phyloP scores from a whole-genome alignment of 768 basidiomycete species.

The Collybia sp. region DNA sequence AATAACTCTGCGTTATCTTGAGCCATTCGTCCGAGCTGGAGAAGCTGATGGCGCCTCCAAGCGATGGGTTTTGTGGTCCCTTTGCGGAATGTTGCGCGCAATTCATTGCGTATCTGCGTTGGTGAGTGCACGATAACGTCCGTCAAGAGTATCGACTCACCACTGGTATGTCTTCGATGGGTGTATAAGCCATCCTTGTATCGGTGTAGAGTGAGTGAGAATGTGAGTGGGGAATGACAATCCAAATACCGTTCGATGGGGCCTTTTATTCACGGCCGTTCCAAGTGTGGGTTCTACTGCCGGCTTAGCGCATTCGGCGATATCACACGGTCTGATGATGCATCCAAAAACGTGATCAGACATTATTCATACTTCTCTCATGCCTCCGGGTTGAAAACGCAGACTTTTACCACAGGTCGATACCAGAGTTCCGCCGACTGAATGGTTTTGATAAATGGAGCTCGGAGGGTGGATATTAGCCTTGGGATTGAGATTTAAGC shows the following conservation, averaged over 20 bases:
- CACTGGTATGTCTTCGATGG: constrained; percentile 16
- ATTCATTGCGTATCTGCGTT: constrained; percentile 23
- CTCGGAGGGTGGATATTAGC: too few species aligned
- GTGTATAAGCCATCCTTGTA: constrained; percentile 10
- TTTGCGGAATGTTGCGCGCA: constrained; percentile 45
- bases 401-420: too few species aligned
- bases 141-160: background rate
- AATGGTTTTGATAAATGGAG: too few species aligned
- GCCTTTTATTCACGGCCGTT: too few species aligned
- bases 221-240: background rate
- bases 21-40: constrained; percentile 53
- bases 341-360: too few species aligned
- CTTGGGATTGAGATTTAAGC: too few species aligned
- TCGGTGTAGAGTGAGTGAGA: background rate
- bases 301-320: too few species aligned
- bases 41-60: constrained; percentile 64
- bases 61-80: constrained; percentile 45
- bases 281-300: too few species aligned
- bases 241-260: background rate
- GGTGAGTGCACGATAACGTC: background rate
- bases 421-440: too few species aligned
- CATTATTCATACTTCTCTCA: too few species aligned
- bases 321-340: too few species aligned
- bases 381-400: too few species aligned
- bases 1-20: constrained; percentile 59